Percentiles rank a stretch among this genome's conserved stretches.
These are phyloP conservation scores for Cladosporium sp. DNA, from an alignment of 2,329 filamentous ascomycete species.

Conservation along the genomic window DNA sequence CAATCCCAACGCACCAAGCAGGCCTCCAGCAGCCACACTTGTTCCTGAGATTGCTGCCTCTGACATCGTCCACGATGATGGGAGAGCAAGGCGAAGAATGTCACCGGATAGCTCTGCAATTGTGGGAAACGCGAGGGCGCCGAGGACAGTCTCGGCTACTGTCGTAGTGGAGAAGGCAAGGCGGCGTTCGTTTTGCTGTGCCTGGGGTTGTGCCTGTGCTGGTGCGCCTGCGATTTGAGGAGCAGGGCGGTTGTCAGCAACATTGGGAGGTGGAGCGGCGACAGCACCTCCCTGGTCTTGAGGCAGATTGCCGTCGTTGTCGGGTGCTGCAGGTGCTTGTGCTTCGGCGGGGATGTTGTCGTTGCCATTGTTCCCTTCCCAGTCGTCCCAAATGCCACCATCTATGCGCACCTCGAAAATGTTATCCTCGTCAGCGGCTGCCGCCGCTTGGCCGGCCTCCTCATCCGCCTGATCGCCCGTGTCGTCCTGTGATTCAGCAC, in stretches of 20 bases:
- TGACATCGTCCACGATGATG: slow-evolving; percentile 61
- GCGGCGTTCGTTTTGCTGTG: slow-evolving; percentile 37
- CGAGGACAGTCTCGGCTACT: slow-evolving; percentile 62
- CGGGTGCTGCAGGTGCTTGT: slow-evolving; percentile 21
- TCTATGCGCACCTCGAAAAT: slow-evolving; percentile 40
- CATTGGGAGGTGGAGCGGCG: slow-evolving; percentile 22
- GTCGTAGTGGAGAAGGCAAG: slow-evolving; percentile 56
- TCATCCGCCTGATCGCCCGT: slow-evolving; percentile 21
- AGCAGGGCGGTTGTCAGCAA: slow-evolving; percentile 22
- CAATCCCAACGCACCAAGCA: background rate
- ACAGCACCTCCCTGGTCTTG: slow-evolving; percentile 45
- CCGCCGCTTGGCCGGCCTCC: slow-evolving; percentile 12
- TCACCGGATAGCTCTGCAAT: slow-evolving; percentile 80
- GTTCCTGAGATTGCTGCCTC: slow-evolving; percentile 32
- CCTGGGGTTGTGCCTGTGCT: slow-evolving; percentile 31
- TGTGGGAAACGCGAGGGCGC: slow-evolving; percentile 75
- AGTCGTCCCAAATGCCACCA: slow-evolving; percentile 44
- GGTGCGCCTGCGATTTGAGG: slow-evolving; percentile 22
- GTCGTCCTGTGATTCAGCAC: slow-evolving; percentile 33
- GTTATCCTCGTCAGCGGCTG: slow-evolving; percentile 29
- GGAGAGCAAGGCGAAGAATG: slow-evolving; percentile 67
- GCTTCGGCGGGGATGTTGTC: slow-evolving; percentile 26
- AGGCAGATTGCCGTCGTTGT: slow-evolving; percentile 35
- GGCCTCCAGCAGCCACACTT: background rate
- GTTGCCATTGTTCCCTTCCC: slow-evolving; percentile 39